These are phyloP conservation scores for Hyaloscypha bicolor DNA, from an alignment of 495 filamentous ascomycete genomes.

Conservation along the genomic window DNA sequence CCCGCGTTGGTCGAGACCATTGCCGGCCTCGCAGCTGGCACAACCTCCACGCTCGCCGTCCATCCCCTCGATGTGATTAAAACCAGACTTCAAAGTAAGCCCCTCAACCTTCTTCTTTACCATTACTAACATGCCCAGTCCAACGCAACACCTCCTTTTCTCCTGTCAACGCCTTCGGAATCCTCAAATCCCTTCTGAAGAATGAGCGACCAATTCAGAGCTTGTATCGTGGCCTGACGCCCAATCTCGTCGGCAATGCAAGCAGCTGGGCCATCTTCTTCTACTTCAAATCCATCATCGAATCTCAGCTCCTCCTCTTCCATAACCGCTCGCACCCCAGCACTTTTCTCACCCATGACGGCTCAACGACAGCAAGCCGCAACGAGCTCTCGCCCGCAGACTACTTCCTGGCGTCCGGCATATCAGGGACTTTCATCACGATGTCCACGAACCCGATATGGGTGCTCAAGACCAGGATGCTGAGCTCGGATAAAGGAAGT, in stretches of 20 bases:
- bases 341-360: not conserved
- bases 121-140: conserved; percentile 24
- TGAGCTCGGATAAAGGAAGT: conserved; percentile 71
- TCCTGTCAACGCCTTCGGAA: conserved; percentile 43
- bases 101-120: not conserved
- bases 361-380: not conserved
- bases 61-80: conserved; percentile 95
- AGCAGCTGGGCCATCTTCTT: conserved; percentile 94
- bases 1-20: conserved; percentile 84
- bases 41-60: conserved; percentile 77
- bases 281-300: conserved; percentile 56
- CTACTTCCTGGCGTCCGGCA: conserved; percentile 80
- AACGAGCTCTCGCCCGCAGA: conserved; percentile 58
- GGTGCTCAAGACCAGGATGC: conserved; percentile 98
- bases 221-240: conserved; percentile 85
- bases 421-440: conserved; percentile 74
- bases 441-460: conserved; percentile 93
- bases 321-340: conserved; percentile 12
- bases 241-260: conserved; percentile 90
- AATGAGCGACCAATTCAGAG: conserved; percentile 55
- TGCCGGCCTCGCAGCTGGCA: conserved; percentile 86
- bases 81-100: conserved; percentile 84
- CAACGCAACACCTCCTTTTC: conserved; percentile 28
- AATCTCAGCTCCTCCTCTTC: conserved; percentile 34
- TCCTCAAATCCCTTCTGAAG: conserved; percentile 45